These are phyloP conservation scores for Schizosaccharomyces osmophilus DNA, from an alignment of 805 yeast species.

Conservation along the genomic window DNA sequence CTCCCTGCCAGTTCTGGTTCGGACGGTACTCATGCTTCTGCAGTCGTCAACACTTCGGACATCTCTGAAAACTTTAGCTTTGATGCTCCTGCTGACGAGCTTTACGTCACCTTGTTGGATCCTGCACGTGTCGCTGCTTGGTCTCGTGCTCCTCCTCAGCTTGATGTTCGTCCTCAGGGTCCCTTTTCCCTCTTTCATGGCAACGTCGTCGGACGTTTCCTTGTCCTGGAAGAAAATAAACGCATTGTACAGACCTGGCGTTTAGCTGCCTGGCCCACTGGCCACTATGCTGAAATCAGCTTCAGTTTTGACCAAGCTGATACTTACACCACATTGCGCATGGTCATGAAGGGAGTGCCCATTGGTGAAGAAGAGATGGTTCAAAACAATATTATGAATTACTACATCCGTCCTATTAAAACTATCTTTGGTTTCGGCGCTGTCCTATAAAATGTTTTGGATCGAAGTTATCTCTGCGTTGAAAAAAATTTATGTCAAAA, in stretches of 20 bases:
- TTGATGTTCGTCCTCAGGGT: slow-evolving; percentile 36
- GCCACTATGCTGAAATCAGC: slow-evolving; percentile 46
- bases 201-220: slow-evolving; percentile 47
- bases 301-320: slow-evolving; percentile 50
- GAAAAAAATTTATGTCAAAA: too few species aligned
- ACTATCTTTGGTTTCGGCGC: slow-evolving; percentile 44
- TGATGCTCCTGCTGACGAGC: slow-evolving; percentile 68
- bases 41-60: slow-evolving; percentile 54
- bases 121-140: slow-evolving; percentile 68
- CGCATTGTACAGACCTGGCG: slow-evolving; percentile 63
- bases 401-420: slow-evolving; percentile 73
- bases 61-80: slow-evolving; percentile 56
- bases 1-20: background rate
- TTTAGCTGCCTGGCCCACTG: slow-evolving; percentile 67
- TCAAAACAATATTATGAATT: slow-evolving; percentile 61
- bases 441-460: background rate
- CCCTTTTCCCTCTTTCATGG: slow-evolving; percentile 64
- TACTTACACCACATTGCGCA: slow-evolving; percentile 63
- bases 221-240: slow-evolving; percentile 32
- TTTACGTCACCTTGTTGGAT: slow-evolving; percentile 53
- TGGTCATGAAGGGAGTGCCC: slow-evolving; percentile 71
- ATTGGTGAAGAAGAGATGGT: slow-evolving; percentile 78
- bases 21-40: slow-evolving; percentile 10
- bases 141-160: slow-evolving; percentile 49
- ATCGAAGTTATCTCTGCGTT: too few species aligned